These are phyloP conservation scores for Phytophthora capsici DNA, from an alignment of 352 stramenopile species.

Conservation along the genomic window DNA sequence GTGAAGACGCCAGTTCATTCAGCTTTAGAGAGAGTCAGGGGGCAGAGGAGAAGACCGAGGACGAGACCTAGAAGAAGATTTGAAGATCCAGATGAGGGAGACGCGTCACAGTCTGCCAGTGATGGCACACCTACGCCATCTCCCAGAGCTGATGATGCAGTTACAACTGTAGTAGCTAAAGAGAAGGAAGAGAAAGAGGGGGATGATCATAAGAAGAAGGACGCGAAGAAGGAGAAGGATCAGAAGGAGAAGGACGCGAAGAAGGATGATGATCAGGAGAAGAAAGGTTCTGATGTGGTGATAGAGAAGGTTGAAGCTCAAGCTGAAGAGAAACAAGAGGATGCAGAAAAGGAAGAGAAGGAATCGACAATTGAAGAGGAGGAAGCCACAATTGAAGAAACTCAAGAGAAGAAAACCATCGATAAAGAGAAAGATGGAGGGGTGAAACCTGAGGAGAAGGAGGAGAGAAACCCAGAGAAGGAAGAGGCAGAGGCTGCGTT, in stretches of 20 bases:
- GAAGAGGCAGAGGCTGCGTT: conserved; percentile 51
- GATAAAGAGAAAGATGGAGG: conserved; percentile 3
- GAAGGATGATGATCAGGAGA: conserved; percentile 8
- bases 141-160: conserved; percentile 16
- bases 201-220: not conserved
- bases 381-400: conserved; percentile 3
- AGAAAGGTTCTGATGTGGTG: conserved; percentile 1
- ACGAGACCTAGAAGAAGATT: conserved; percentile 43
- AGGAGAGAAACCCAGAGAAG: conserved; percentile 26
- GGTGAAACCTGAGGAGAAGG: conserved; percentile 2
- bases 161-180: not conserved
- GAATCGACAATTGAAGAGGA: conserved; percentile 1
- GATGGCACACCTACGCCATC: conserved; percentile 34
- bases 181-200: conserved; percentile 7
- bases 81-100: conserved; percentile 36
- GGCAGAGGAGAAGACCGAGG: conserved; percentile 20
- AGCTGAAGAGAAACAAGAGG: conserved; percentile 3
- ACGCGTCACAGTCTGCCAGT: conserved; percentile 30
- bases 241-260: not conserved
- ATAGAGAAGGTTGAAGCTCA: conserved; percentile 5
- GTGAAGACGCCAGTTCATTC: conserved; percentile 17
- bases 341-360: conserved; percentile 11
- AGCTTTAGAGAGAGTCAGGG: conserved; percentile 30
- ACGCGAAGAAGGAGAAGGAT: conserved; percentile 9
- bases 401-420: conserved; percentile 7